Conservation (phyloP, 306 rosid genomes). For the Phaseolus lunatus region DNA sequence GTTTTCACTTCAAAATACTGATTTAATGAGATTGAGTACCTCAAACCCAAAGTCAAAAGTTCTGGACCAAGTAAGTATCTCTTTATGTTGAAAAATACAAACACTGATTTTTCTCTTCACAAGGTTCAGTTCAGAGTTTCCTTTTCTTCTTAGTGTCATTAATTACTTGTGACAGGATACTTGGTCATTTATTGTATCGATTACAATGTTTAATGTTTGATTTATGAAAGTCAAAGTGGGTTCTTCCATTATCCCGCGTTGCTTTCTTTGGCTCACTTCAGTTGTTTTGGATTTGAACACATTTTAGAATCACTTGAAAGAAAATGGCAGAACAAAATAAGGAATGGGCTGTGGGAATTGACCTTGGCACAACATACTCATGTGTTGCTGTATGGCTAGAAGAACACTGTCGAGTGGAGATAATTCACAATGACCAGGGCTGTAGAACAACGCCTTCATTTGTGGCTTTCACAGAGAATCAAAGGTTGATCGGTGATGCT, state of each 20-base stretch:
- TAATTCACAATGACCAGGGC: slow-evolving; percentile 7
- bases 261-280: neutral
- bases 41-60: too few relatives aligned
- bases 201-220: neutral
- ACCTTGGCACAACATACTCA: slow-evolving; percentile 21
- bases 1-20: too few relatives aligned
- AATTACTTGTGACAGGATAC: neutral
- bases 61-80: neutral
- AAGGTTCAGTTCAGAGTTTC: too few relatives aligned
- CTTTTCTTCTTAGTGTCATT: too few relatives aligned
- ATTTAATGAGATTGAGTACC: too few relatives aligned
- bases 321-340: neutral
- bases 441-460: neutral
- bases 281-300: neutral
- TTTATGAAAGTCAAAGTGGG: neutral
- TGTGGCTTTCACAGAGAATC: neutral
- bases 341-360: slow-evolving; percentile 2
- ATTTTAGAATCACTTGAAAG: neutral
- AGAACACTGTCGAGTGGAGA: slow-evolving; percentile 8
- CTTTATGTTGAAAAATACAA: neutral
- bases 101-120: neutral
- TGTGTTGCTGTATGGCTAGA: slow-evolving; percentile 43
- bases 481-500: neutral
- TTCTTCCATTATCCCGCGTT: neutral
- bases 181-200: neutral